Base-by-base conservation (phyloP, 345 rosid genomes). In the Eutrema yunnanense region DNA sequence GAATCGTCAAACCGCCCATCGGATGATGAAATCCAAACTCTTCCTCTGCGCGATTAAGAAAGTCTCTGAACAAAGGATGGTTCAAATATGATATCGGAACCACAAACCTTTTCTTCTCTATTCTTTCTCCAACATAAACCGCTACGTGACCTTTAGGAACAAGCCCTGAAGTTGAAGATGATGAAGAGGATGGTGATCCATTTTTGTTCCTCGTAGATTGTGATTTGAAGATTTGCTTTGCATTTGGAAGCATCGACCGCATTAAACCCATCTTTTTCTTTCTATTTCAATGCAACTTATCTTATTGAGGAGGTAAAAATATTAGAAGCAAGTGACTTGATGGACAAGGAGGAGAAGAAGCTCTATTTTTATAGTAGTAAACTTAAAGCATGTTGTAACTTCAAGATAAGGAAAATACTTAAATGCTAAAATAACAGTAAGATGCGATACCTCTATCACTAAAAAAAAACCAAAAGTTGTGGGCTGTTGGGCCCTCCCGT, bases 21-120 rank as follows among this genome's bases (percentile, higher is more conserved):
- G 97, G 90, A 71, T 85, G 90, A 65, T 85, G 79, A 65, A 86
- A 92, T 59, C 96, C 97, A 2, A 86, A 90, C 52, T 88, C 96
- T 76, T 86, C 90, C 73, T 90, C 96, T 0, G 96, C 96, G 50
- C 74, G 54, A 55, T 84, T 66, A 38, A 92, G 73, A 77, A 90
- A 72, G 38, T 83, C 84, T 48, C 50, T 86, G 38, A 93, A 93
- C 71, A 80, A 40, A 34, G 90, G 90, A 67, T 90, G 88, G 74
- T 86, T 88, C 71, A 88, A 80, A 55, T 61, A 86, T 43, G 89
- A 81, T 65, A 93, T 82, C 0, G 96, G 97, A 58, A 93, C 80
- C 54, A 88, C 84, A 72, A 81, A 90, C 65, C 96, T 80, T 65
- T 81, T 85, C 72, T 78, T 55, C 37, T 73, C 78, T 64, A 85